These are phyloP conservation scores for Hemisphaericaspora xylofermentans DNA, from an alignment of 1,139 yeast species.

Conservation along the genomic window DNA sequence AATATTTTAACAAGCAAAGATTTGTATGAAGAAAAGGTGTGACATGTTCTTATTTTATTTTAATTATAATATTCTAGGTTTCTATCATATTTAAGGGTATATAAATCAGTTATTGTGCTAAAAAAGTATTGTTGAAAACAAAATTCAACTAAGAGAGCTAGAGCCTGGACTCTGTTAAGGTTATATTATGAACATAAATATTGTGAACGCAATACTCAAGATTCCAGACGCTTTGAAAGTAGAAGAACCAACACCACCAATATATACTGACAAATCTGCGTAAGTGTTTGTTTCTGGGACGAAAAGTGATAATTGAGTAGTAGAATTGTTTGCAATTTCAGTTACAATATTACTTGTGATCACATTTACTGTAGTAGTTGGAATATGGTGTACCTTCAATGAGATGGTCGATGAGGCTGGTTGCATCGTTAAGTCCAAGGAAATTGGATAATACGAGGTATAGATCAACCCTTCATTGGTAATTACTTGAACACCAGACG, in stretches of 20 bases:
- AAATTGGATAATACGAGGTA: too few species aligned
- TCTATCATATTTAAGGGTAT: too few species aligned
- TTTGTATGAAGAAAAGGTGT: too few species aligned
- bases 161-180: too few species aligned
- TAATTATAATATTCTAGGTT: too few species aligned
- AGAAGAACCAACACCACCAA: neutral
- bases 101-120: too few species aligned
- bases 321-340: constrained; percentile 20
- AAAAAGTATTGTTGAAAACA: too few species aligned
- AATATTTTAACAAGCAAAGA: too few species aligned
- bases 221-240: neutral
- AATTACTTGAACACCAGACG: too few species aligned
- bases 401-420: constrained; percentile 6
- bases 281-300: neutral
- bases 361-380: constrained; percentile 26
- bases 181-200: neutral
- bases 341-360: constrained; percentile 32
- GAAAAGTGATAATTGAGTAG: constrained; percentile 1
- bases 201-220: neutral
- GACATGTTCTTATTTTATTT: too few species aligned
- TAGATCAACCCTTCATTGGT: neutral
- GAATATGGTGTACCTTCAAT: neutral
- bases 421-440: constrained; percentile 1
- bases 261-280: neutral
- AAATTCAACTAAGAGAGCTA: too few species aligned